Conservation (phyloP, 1,139 yeast genomes). For the Candida neerlandica region DNA sequence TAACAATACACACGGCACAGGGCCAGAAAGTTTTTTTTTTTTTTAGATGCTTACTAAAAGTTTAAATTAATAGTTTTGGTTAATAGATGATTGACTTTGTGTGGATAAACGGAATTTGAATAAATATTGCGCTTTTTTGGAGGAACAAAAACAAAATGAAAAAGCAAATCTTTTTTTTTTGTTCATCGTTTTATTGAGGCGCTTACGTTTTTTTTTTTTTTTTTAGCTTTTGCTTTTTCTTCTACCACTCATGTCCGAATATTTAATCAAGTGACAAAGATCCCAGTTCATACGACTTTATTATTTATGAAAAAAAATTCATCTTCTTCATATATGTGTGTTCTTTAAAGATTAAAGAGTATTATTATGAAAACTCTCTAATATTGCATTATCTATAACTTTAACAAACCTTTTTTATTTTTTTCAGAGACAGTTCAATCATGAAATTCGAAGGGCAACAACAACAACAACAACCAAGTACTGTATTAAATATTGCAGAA, state of each 20-base stretch:
- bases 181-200: too few species aligned
- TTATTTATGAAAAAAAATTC: not conserved
- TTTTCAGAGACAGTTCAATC: not conserved
- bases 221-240: not conserved
- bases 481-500: slow-evolving; percentile 23
- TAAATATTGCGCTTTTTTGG: too few species aligned
- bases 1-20: too few species aligned
- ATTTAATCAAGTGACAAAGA: not conserved
- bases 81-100: too few species aligned
- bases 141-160: too few species aligned
- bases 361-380: slow-evolving; percentile 1
- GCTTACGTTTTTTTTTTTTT: not conserved
- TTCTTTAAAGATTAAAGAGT: not conserved
- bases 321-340: not conserved
- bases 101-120: too few species aligned
- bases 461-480: slow-evolving; percentile 8
- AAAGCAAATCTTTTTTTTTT: too few species aligned
- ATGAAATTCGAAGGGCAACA: not conserved
- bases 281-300: not conserved
- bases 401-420: not conserved
- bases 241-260: not conserved
- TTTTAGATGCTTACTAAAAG: too few species aligned
- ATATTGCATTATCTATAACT: not conserved
- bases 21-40: too few species aligned
- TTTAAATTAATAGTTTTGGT: too few species aligned